Conservation (phyloP, 108 stramenopile species). For the Aurantiochytrium sp. region DNA sequence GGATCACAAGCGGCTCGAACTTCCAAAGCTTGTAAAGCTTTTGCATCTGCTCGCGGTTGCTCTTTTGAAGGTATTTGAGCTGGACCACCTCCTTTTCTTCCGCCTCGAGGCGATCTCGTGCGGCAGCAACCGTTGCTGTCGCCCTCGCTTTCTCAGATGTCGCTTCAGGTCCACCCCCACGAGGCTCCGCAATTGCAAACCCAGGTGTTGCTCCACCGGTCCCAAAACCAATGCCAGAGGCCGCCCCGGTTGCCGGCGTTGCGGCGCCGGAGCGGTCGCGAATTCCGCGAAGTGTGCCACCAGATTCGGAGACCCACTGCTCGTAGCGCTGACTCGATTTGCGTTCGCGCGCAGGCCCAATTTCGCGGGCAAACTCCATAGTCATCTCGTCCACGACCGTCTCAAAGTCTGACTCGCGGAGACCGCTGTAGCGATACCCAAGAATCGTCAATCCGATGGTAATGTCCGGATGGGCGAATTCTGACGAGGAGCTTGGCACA, state of each 20-base stretch:
- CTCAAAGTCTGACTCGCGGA: not conserved
- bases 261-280: not conserved
- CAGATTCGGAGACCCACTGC: not conserved
- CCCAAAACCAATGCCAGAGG: not conserved
- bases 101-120: not conserved
- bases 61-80: constrained; percentile 29
- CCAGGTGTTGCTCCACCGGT: no score
- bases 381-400: not conserved
- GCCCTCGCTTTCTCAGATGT: not conserved
- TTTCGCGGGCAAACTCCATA: not conserved
- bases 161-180: no score
- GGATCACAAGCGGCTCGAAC: not conserved
- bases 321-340: not conserved
- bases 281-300: not conserved
- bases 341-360: not conserved
- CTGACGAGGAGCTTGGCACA: constrained; percentile 24
- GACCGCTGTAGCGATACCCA: constrained; percentile 27
- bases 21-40: constrained; percentile 17
- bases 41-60: constrained; percentile 23
- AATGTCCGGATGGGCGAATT: constrained; percentile 36
- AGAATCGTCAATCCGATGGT: constrained; percentile 32
- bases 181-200: no score
- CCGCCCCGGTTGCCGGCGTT: not conserved
- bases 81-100: constrained; percentile 25
- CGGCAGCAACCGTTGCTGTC: not conserved